Percentiles rank a stretch among this genome's conserved stretches.
These are phyloP conservation scores for Clitopilus hobsonii DNA, from an alignment of 768 basidiomycete species.

Conservation along the genomic window DNA sequence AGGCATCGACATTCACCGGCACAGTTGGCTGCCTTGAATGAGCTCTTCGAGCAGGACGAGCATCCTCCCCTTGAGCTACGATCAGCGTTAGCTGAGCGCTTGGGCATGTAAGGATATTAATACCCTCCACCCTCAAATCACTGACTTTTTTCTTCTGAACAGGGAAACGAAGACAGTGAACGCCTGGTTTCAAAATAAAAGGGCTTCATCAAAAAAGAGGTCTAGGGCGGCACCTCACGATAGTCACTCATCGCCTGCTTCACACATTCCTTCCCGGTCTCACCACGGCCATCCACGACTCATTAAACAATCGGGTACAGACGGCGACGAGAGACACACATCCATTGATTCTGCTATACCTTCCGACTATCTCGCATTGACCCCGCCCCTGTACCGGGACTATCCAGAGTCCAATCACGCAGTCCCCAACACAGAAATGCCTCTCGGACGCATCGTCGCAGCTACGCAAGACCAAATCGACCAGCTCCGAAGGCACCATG, in stretches of 20 bases:
- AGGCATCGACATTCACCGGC: slow-evolving; percentile 70
- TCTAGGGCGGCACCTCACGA: slow-evolving; percentile 32
- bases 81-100: slow-evolving; percentile 60
- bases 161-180: slow-evolving; percentile 86
- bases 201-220: slow-evolving; percentile 76
- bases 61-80: slow-evolving; percentile 71
- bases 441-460: slow-evolving; percentile 59
- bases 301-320: background rate
- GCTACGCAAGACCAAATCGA: slow-evolving; percentile 64
- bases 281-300: background rate
- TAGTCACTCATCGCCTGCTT: slow-evolving; percentile 23
- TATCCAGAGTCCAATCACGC: slow-evolving; percentile 47
- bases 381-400: slow-evolving; percentile 13
- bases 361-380: background rate
- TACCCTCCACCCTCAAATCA: slow-evolving; percentile 9
- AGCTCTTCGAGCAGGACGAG: slow-evolving; percentile 71
- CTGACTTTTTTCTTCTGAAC: slow-evolving; percentile 11
- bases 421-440: slow-evolving; percentile 47
- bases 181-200: slow-evolving; percentile 86
- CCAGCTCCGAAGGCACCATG: slow-evolving; percentile 63
- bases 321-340: background rate
- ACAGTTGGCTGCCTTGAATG: slow-evolving; percentile 74
- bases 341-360: background rate
- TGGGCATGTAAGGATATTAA: slow-evolving; percentile 62
- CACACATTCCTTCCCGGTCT: slow-evolving; percentile 20